These are phyloP conservation scores for Rhipidocladum racemiflorum DNA, from an alignment of 176 grass and related monocot genomes.

Conservation along the genomic window DNA sequence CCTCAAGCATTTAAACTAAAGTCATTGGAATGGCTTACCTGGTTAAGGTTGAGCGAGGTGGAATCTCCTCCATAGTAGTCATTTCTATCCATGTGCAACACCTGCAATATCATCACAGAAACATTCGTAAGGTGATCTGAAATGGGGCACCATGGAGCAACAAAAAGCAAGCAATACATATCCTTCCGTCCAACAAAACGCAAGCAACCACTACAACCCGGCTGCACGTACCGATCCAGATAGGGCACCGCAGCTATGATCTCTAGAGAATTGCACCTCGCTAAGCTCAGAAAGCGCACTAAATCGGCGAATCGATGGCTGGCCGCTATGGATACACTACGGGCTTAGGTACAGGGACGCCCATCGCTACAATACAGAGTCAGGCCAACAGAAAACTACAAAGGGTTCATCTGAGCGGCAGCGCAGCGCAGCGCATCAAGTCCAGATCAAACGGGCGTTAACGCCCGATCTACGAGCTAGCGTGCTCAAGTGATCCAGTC, in stretches of 20 bases:
- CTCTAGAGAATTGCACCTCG: neutral
- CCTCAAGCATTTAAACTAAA: neutral
- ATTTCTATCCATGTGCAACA: slow-evolving; percentile 96
- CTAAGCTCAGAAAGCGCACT: neutral
- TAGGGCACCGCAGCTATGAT: neutral
- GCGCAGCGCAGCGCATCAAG: neutral
- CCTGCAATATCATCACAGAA: slow-evolving; percentile 47
- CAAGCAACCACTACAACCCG: neutral
- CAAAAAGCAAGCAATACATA: no score
- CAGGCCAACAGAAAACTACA: neutral
- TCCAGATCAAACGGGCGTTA: slow-evolving; percentile 19
- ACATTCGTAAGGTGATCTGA: neutral
- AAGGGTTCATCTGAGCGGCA: neutral
- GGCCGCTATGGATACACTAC: neutral
- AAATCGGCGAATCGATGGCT: neutral
- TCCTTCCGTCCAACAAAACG: neutral
- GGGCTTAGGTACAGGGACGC: neutral
- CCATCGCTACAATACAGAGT: neutral
- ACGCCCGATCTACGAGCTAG: slow-evolving; percentile 20
- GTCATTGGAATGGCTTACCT: slow-evolving; percentile 43
- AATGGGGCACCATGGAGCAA: no score
- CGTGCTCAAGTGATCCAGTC: slow-evolving; percentile 15
- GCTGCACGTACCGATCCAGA: neutral
- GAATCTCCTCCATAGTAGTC: slow-evolving; percentile 95
- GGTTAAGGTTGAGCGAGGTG: slow-evolving; percentile 80